Conservation (phyloP, 148 eudicot genomes). For the Amaranthus cruentus region DNA sequence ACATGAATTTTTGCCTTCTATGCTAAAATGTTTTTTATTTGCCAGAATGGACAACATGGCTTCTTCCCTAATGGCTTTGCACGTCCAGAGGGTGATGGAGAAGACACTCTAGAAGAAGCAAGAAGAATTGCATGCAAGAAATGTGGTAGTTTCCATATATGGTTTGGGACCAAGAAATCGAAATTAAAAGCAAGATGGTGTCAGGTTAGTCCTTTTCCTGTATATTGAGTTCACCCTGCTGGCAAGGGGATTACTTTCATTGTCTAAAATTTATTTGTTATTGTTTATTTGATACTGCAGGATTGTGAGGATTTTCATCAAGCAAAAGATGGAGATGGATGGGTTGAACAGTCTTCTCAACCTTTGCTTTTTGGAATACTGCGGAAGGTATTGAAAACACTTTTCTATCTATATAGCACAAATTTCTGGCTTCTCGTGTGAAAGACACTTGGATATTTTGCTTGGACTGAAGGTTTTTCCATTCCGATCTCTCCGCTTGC, state of each 20-base stretch:
- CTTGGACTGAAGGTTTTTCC: constrained; percentile 3
- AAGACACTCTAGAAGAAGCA: constrained; percentile 58
- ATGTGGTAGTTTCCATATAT: constrained; percentile 76
- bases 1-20: constrained; percentile 4
- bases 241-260: not conserved
- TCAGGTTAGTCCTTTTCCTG: constrained; percentile 49
- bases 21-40: constrained; percentile 17
- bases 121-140: constrained; percentile 85
- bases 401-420: not conserved
- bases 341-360: constrained; percentile 95
- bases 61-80: constrained; percentile 65
- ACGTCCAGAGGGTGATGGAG: constrained; percentile 53
- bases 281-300: constrained; percentile 35
- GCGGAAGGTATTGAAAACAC: constrained; percentile 57
- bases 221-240: not conserved
- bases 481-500: constrained; percentile 20
- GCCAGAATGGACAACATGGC: constrained; percentile 62
- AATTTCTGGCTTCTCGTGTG: not conserved
- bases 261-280: constrained; percentile 14
- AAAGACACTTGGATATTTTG: not conserved
- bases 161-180: constrained; percentile 72
- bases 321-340: constrained; percentile 99
- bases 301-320: constrained; percentile 93
- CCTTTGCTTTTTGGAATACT: constrained; percentile 78
- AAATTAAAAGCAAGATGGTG: constrained; percentile 97